A percentile compares a stretch with the other conserved stretches of the same genome.
Conservation (phyloP, 2,329 filamentous ascomycete species). For the Eurotiales sp. region DNA sequence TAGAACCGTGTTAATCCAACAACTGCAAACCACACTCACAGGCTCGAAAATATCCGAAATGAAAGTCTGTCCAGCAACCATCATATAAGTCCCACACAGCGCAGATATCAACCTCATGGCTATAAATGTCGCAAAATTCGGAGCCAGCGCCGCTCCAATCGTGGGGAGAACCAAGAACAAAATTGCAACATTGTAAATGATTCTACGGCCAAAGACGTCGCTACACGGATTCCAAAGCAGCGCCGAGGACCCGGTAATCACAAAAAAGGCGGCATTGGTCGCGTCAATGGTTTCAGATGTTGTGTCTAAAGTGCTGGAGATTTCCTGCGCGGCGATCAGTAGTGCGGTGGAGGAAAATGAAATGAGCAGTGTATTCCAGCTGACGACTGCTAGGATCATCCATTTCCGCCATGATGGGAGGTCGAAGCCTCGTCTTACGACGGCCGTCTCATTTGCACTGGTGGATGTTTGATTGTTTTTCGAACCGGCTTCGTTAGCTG, state of each 20-base stretch:
- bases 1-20: too few species aligned
- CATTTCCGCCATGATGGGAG: constrained; percentile 36
- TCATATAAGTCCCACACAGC: constrained; percentile 37
- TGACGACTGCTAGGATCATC: constrained; percentile 39
- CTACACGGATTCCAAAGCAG: constrained; percentile 32
- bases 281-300: constrained; percentile 32
- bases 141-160: constrained; percentile 28
- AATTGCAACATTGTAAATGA: constrained; percentile 32
- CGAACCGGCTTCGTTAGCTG: too few species aligned
- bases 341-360: constrained; percentile 44
- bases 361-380: constrained; percentile 40
- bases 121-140: constrained; percentile 33
- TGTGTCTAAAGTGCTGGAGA: constrained; percentile 35
- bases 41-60: constrained; percentile 39
- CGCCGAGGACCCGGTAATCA: constrained; percentile 37
- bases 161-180: constrained; percentile 30
- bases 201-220: constrained; percentile 27
- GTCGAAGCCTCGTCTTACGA: neutral
- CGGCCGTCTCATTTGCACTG: too few species aligned
- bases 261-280: constrained; percentile 35
- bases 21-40: constrained; percentile 18
- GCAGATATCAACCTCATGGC: constrained; percentile 33
- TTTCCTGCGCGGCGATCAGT: constrained; percentile 38
- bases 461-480: too few species aligned
- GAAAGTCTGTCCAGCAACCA: constrained; percentile 38